phyloP scores from a whole-genome alignment of 208 protist genomes.

The Phytomonas francai region DNA sequence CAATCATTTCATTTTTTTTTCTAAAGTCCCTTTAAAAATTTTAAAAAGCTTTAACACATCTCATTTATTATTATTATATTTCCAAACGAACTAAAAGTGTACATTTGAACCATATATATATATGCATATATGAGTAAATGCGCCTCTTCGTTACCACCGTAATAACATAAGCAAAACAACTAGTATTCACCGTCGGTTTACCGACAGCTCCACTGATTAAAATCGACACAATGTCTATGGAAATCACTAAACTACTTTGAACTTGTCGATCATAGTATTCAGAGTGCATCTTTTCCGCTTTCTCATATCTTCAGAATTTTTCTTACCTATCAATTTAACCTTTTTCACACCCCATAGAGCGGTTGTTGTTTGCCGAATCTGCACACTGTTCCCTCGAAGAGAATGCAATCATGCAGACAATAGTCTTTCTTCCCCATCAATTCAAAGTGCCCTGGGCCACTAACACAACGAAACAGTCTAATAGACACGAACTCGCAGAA shows the following conservation, averaged over 20 bases:
- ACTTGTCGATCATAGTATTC: background rate
- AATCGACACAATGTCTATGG: background rate
- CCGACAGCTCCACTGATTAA: background rate
- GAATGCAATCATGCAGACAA: background rate
- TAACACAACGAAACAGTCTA: background rate
- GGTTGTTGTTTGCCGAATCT: background rate
- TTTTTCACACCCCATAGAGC: background rate
- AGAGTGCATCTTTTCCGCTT: background rate
- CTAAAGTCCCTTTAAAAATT: slow-evolving; percentile 1
- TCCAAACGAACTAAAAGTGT: slow-evolving; percentile 7
- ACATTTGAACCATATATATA: slow-evolving; percentile 9
- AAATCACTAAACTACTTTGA: background rate
- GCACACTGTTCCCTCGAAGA: background rate
- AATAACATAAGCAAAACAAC: background rate
- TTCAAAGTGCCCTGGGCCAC: background rate
- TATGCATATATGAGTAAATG: slow-evolving; percentile 13
- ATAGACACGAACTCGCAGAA: background rate
- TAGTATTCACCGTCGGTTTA: background rate
- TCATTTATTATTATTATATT: slow-evolving; percentile 5
- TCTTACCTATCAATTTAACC: background rate
- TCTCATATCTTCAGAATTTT: background rate
- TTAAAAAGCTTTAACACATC: background rate
- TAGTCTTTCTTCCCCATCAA: background rate
- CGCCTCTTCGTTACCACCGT: background rate
- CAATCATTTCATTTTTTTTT: slow-evolving; percentile 3